Evolutionary conservation across 192 early-diverging fungal genomes (phyloP).

Genomic region (Backusella morwellensis): DNA sequence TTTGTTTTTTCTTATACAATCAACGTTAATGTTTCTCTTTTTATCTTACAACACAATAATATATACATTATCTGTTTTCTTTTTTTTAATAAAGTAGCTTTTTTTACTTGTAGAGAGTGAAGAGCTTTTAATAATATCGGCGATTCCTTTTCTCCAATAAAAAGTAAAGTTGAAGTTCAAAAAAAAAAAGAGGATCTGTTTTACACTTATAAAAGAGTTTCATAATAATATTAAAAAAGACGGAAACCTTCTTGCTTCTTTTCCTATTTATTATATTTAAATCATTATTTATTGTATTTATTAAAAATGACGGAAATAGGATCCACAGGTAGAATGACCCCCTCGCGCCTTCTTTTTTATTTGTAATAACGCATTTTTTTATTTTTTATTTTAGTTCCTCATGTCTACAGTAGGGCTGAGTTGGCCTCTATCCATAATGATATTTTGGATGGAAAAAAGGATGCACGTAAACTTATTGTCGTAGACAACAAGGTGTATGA

Average conservation of each 20-base stretch:
- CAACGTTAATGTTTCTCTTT: neutral
- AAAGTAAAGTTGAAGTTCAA: neutral
- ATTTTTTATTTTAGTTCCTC: neutral
- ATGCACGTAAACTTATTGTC: constrained; percentile 52
- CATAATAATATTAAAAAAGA: neutral
- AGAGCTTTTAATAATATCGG: neutral
- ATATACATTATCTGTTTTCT: neutral
- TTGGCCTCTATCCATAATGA: constrained; percentile 6
- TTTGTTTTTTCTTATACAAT: neutral
- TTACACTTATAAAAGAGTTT: neutral
- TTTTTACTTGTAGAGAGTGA: neutral
- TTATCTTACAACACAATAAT: neutral
- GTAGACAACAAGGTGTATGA: constrained; percentile 83
- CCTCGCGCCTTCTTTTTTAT: neutral
- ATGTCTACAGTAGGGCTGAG: constrained; percentile 18
- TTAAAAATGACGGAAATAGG: neutral
- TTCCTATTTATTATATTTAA: neutral
- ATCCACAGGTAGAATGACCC: neutral
- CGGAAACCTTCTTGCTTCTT: neutral
- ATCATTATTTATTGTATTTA: neutral
- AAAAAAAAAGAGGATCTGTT: neutral
- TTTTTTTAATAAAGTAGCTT: neutral
- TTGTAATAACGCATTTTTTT: neutral
- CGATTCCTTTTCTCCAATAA: neutral
- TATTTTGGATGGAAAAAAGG: constrained; percentile 31